These are phyloP conservation scores for Mayamaea pseudoterrestris DNA, from an alignment of 108 stramenopile species.

Conservation along the genomic window DNA sequence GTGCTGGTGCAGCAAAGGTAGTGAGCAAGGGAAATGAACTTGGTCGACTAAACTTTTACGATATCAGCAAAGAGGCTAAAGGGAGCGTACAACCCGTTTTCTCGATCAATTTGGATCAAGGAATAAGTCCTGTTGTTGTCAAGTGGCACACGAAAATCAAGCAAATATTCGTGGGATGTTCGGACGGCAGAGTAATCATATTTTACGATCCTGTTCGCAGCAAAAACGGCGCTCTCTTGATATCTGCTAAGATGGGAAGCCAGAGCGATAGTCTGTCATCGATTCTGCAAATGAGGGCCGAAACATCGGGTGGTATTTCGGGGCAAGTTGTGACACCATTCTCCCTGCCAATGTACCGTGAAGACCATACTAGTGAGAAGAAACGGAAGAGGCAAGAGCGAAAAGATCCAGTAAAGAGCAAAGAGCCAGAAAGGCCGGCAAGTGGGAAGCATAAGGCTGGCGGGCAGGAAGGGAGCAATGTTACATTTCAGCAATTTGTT, in stretches of 20 bases:
- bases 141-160: constrained; percentile 72
- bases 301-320: constrained; percentile 37
- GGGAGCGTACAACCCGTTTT: constrained; percentile 21
- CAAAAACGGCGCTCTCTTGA: constrained; percentile 62
- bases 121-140: constrained; percentile 31
- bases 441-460: constrained; percentile 60
- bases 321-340: constrained; percentile 31
- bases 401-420: constrained; percentile 42
- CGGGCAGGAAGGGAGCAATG: constrained; percentile 20
- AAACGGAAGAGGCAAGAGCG: constrained; percentile 37
- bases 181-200: constrained; percentile 44
- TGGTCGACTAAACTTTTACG: constrained; percentile 23
- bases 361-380: not conserved
- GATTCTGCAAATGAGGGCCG: constrained; percentile 54
- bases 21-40: constrained; percentile 1
- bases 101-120: constrained; percentile 14
- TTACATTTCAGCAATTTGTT: constrained; percentile 52
- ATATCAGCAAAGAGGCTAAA: constrained; percentile 3
- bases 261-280: constrained; percentile 54
- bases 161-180: constrained; percentile 63
- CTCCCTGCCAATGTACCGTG: not conserved
- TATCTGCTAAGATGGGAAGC: constrained; percentile 23
- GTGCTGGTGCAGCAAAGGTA: constrained; percentile 36
- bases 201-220: constrained; percentile 40
- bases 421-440: constrained; percentile 62